Evolutionary conservation across 345 rosid species (phyloP).

Genomic region (Corchorus olitorius): DNA sequence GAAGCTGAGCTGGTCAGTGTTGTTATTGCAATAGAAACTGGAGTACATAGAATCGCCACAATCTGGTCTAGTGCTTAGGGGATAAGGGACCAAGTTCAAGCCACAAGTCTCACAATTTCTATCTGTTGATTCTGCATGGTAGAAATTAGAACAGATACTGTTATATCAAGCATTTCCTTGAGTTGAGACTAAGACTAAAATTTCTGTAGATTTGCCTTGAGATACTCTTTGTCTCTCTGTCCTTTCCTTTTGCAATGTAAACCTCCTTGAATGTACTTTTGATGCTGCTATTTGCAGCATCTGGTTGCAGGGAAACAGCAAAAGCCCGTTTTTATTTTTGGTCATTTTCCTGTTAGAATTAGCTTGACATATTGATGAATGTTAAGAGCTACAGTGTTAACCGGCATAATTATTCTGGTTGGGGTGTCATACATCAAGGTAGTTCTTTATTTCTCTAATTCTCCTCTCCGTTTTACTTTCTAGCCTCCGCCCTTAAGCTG

Average conservation of each 20-base stretch:
- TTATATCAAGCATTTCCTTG: not conserved
- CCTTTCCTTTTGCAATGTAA: not conserved
- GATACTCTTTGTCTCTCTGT: not conserved
- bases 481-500: too few species aligned
- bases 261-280: not conserved
- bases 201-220: not conserved
- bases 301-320: not conserved
- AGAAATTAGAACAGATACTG: not conserved
- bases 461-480: not conserved
- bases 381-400: not conserved
- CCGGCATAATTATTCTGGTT: too few species aligned
- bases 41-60: conserved; percentile 20
- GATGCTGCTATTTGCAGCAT: too few species aligned
- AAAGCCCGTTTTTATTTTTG: too few species aligned
- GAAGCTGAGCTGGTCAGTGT: not conserved
- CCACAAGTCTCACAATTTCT: conserved; percentile 19
- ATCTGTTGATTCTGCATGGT: conserved; percentile 9
- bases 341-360: not conserved
- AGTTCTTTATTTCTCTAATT: too few species aligned
- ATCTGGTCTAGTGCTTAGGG: conserved; percentile 5
- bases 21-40: not conserved
- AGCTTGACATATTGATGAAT: not conserved
- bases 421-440: too few species aligned
- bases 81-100: conserved; percentile 15
- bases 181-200: not conserved